These are phyloP conservation scores for Hymenoscyphus salicellus DNA, from an alignment of 2,329 filamentous ascomycete species.

Conservation along the genomic window DNA sequence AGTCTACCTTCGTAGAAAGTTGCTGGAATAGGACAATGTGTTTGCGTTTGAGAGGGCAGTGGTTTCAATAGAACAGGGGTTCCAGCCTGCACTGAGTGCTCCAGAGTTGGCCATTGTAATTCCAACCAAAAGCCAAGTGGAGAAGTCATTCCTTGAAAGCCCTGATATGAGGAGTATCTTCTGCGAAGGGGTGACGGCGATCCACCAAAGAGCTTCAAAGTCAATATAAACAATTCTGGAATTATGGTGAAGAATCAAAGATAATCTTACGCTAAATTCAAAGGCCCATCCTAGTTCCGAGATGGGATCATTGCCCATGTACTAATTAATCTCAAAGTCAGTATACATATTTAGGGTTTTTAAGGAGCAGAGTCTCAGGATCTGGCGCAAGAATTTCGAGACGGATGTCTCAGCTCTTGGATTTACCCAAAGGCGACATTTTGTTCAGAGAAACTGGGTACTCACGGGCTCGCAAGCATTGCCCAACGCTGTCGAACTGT, in stretches of 20 bases:
- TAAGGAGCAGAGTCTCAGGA: too few species aligned
- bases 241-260: neutral
- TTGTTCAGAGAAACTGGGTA: too few species aligned
- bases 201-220: conserved; percentile 10
- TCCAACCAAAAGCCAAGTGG: neutral
- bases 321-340: conserved; percentile 1
- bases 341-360: too few species aligned
- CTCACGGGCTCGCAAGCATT: too few species aligned
- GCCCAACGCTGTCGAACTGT: too few species aligned
- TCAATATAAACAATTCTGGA: neutral
- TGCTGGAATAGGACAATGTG: neutral
- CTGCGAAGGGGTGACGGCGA: neutral
- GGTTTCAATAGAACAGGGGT: neutral
- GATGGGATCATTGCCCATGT: conserved; percentile 19
- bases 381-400: too few species aligned
- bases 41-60: neutral
- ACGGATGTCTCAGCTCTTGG: too few species aligned
- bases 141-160: neutral
- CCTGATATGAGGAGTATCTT: neutral
- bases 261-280: conserved; percentile 19
- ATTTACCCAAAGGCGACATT: too few species aligned
- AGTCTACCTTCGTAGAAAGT: conserved; percentile 19
- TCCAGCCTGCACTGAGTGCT: neutral
- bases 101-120: neutral
- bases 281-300: conserved; percentile 22